Evolutionary conservation across 805 yeast genomes (phyloP).

Genomic region (Saccharomycopsis oosterbeekiorum): DNA sequence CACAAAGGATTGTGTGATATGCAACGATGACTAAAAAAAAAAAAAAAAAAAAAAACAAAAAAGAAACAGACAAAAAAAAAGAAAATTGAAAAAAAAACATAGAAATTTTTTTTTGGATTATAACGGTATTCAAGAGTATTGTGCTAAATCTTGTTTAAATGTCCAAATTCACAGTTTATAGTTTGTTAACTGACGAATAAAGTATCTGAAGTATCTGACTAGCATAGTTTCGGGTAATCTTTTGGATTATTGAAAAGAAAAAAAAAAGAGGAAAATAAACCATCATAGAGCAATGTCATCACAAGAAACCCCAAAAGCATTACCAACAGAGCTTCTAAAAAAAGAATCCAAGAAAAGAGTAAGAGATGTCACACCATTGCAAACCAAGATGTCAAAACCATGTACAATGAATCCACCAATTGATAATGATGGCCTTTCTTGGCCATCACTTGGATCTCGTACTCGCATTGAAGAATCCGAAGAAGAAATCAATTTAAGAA

Average conservation of each 20-base stretch:
- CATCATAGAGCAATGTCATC: background rate
- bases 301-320: background rate
- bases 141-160: no score
- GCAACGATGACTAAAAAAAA: background rate
- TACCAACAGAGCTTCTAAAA: background rate
- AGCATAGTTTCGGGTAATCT: no score
- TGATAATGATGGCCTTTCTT: conserved; percentile 83
- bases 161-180: background rate
- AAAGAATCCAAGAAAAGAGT: background rate
- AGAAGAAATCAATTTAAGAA: conserved; percentile 58
- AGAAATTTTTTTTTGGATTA: background rate
- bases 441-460: conserved; percentile 89
- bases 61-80: background rate
- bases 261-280: no score
- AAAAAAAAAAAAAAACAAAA: background rate
- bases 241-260: no score
- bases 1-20: background rate
- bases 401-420: conserved; percentile 77
- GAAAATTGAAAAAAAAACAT: background rate
- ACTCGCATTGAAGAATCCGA: conserved; percentile 57
- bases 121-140: no score
- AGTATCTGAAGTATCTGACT: no score
- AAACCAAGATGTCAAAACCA: conserved; percentile 73
- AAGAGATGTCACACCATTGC: conserved; percentile 42
- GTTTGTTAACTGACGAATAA: no score